These are phyloP conservation scores for Plantago coronopus DNA, from an alignment of 305 asterid genomes.

Conservation along the genomic window DNA sequence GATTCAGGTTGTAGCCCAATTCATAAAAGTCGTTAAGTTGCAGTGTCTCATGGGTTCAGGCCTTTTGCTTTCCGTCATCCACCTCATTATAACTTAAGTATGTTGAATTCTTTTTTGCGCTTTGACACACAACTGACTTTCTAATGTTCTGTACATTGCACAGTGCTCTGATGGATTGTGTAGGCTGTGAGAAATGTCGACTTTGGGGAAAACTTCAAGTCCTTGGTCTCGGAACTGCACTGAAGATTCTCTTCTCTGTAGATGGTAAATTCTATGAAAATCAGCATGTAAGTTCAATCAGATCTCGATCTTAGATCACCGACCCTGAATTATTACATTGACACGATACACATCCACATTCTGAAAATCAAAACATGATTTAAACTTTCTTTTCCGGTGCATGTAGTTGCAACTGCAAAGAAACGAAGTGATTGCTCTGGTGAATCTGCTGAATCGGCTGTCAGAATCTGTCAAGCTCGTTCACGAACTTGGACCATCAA, in stretches of 20 bases:
- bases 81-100: not conserved
- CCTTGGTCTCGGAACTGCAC: constrained; percentile 63
- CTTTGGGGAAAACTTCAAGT: constrained; percentile 75
- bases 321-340: not conserved
- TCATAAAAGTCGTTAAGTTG: constrained; percentile 7
- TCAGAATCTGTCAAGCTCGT: constrained; percentile 84
- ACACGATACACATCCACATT: no score
- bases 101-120: not conserved
- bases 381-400: constrained; percentile 21
- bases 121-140: constrained; percentile 13
- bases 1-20: constrained; percentile 8
- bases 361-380: not conserved
- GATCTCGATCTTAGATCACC: not conserved
- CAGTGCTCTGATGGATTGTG: constrained; percentile 78
- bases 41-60: not conserved
- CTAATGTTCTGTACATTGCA: constrained; percentile 18
- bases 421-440: constrained; percentile 88
- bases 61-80: not conserved
- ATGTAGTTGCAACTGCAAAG: constrained; percentile 80
- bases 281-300: constrained; percentile 47
- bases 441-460: constrained; percentile 74
- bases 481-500: constrained; percentile 51
- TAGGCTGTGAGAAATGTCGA: constrained; percentile 85
- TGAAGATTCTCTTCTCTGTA: constrained; percentile 74
- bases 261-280: constrained; percentile 46